Base-by-base conservation (phyloP, 495 filamentous ascomycete species). In the Hypoxylon lienhwacheense region DNA sequence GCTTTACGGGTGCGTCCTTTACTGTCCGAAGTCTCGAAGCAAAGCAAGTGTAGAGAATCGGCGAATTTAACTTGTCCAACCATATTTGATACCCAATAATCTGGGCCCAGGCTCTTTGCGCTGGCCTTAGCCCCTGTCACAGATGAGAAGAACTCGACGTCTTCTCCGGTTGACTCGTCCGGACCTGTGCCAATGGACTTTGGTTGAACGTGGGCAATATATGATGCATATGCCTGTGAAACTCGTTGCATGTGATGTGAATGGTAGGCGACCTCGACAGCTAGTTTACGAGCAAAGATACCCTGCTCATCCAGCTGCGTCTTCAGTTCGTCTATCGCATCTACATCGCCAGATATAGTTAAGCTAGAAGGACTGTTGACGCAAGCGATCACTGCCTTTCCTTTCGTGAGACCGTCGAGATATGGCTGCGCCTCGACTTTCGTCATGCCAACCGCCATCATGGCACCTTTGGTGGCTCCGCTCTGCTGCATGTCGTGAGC, bases 191-290 rank as follows among this genome's bases (percentile, higher is more conserved):
- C n/a, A n/a, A n/a, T n/a, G n/a, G 0, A 12, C 26, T 26, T 12
- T 12, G 10, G 14, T 5, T 6, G 7, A 22, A 44, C 6, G 39
- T 42, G n/a, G 19, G 25, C 11, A 47, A 19, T 12, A 20, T 25
- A 14, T 25, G 20, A 14, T n/a, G 37, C 15, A 29, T 77, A 79
- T 11, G 63, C 17, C 6, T 57, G 44, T 2, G 61, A 48, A 45
- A 70, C 56, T 1, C 53, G 31, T 0, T 45, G 29, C 77, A 82
- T 81, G 34, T 77, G 75, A 11, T 71, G 66, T 2, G 77, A 76
- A 53, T 81, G 81, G 42, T 83, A 85, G 0, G 81, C 80, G 5
- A 47, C 67, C 22, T 78, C 74, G 0, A 81, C 77, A 12, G 62
- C 65, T 8, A 81, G 61, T 0, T 47, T 11, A 2, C 77, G 47